Base-by-base conservation (phyloP, 306 rosid genomes). In the Vigna unguiculata region DNA sequence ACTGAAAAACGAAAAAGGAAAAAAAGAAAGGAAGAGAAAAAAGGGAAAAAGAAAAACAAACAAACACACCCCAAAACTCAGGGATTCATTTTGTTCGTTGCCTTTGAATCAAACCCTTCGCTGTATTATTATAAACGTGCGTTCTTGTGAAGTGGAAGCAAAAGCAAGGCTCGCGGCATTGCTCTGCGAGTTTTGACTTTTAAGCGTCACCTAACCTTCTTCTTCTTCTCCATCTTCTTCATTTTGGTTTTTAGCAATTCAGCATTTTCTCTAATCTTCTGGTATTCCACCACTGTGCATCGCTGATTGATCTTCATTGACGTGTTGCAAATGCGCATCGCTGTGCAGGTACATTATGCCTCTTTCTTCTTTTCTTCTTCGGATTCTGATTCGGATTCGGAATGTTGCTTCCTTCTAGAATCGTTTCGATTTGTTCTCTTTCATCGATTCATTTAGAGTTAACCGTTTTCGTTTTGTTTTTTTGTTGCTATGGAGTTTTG, bases 91-190 rank as follows among this genome's bases (percentile, higher is more conserved):
- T 67, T 16, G n/a, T 66, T 17, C 76, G 24, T 54, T 82, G 60
- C 79, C 80, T 40, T 70, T 55, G 57, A 79, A 82, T 80, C 81
- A 57, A 75, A 66, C 78, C 4, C 36, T 48, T 36, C 45, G 25
- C 62, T 0, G 6, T 6, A 15, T 15, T 32, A 17, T 16, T 48
- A n/a, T 51, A 36, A 68, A 40, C 66, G 51, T 25, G 36, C 51
- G 55, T 72, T 66, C 66, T 60, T 59, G 72, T 87, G 79, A 84
- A 87, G 83, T 88, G 72, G 64, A 87, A 88, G 89, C 93, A 75
- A 81, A 87, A 88, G 89, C 93, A 76, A 81, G 59, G 17, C 62
- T 80, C 76, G 84, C 71, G 75, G 52, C 71, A 57, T 59, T 75
- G 83, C 41, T 77, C 86, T 86, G 30, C 67, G 71, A 85, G 86